Base-by-base conservation (phyloP, 345 rosid genomes). In the Punica granatum region DNA sequence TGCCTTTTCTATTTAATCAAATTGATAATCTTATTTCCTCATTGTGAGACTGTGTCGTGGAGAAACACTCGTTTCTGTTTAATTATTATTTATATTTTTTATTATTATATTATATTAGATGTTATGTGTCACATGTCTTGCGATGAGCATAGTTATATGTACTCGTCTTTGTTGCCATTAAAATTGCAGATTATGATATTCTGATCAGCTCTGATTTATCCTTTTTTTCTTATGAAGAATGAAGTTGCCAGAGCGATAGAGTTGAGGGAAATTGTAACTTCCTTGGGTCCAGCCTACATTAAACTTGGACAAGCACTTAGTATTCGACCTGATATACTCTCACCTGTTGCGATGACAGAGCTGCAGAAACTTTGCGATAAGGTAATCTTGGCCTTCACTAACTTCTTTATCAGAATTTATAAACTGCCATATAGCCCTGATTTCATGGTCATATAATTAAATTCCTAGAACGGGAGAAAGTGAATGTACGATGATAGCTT, bases 301-400 rank as follows among this genome's bases (percentile, higher is more conserved):
- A 93, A 93, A 77, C 97, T 93, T 73, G 98, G 98, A 73, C 98
- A 93, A 76, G 98, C 98, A 73, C 78, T 93, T 77, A 93, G 98
- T 77, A 93, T 93, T 74, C 93, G 98, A 37, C 98, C 97, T 9
- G 98, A 93, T 79, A 90, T 93, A 62, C 73, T 93, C 78, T 93
- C 98, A 21, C 98, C 98, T 30, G 86, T 53, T 58, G 98, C 97
- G 18, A 93, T 93, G 98, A 75, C 51, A 41, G 98, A 93, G 87
- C 87, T 93, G 78, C 98, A 93, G 75, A 93, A 90, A 85, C 94
- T 93, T 58, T 93, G 98, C 78, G 98, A 93, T 75, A 93, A 90
- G 98, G 98, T 93, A 77, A 48, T 28, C 12, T 67, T 63, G 14
- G 34, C 31, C 41, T 42, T 42, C 18, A 46, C 28, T 51, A 49